phyloP scores from a whole-genome alignment of 257 asterid species.

The Nicotiana tomentosiformis region DNA sequence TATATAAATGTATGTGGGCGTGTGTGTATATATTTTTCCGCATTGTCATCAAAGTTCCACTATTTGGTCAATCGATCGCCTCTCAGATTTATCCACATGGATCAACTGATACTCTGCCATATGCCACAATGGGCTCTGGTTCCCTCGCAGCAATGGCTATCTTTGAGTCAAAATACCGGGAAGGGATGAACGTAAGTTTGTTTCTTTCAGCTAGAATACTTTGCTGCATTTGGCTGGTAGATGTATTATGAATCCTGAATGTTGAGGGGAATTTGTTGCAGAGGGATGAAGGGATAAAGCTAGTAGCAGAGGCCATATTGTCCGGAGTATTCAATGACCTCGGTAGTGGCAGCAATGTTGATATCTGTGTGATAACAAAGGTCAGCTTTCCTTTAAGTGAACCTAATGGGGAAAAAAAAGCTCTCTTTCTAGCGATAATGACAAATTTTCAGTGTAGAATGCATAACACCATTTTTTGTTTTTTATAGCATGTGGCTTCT shows the following conservation, averaged over 20 bases:
- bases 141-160: constrained; percentile 97
- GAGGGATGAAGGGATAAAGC: constrained; percentile 80
- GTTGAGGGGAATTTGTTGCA: constrained; percentile 25
- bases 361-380: constrained; percentile 83
- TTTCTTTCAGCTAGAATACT: neutral
- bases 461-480: neutral
- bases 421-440: neutral
- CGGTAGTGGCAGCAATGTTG: constrained; percentile 99
- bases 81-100: constrained; percentile 95
- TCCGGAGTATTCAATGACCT: constrained; percentile 91
- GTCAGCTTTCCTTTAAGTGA: constrained; percentile 26
- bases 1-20: neutral
- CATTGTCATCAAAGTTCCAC: neutral
- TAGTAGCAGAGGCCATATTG: constrained; percentile 87
- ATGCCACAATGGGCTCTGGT: constrained; percentile 99
- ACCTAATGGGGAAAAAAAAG: neutral
- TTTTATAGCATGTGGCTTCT: neutral
- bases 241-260: constrained; percentile 1
- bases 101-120: constrained; percentile 93
- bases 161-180: constrained; percentile 80
- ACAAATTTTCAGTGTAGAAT: neutral
- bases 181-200: constrained; percentile 72
- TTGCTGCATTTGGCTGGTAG: neutral
- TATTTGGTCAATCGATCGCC: neutral
- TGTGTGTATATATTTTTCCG: neutral